Evolutionary conservation across 164 flowering plant genomes (phyloP).

Genomic region (Brasenia schreberi): DNA sequence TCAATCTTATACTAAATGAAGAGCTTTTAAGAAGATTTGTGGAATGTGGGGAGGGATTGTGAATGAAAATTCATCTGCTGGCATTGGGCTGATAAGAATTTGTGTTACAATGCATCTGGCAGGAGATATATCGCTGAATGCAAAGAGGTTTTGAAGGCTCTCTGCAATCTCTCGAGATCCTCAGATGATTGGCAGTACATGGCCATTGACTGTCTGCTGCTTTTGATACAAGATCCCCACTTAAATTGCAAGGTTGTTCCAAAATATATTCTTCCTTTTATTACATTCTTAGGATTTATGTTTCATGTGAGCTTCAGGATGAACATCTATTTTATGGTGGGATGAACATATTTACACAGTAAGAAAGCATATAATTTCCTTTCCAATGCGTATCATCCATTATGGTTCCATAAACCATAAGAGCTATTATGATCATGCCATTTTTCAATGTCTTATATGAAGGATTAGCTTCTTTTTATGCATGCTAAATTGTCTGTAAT

Average conservation of each 20-base stretch:
- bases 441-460: too few species aligned
- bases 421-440: too few species aligned
- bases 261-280: too few species aligned
- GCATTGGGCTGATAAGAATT: slow-evolving; percentile 53
- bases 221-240: slow-evolving; percentile 46
- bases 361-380: too few species aligned
- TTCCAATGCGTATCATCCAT: too few species aligned
- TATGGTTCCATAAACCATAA: too few species aligned
- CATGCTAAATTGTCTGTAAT: too few species aligned
- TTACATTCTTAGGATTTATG: too few species aligned
- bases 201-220: slow-evolving; percentile 63
- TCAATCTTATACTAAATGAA: slow-evolving; percentile 36
- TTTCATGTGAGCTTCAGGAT: too few species aligned
- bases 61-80: slow-evolving; percentile 50
- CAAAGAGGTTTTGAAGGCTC: slow-evolving; percentile 21
- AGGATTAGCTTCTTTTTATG: too few species aligned
- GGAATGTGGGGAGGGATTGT: slow-evolving; percentile 75
- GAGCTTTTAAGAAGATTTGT: slow-evolving; percentile 38
- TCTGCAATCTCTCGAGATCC: slow-evolving; percentile 63
- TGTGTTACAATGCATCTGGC: slow-evolving; percentile 53
- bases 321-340: too few species aligned
- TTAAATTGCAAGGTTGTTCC: slow-evolving; percentile 33
- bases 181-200: slow-evolving; percentile 92
- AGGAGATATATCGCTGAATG: slow-evolving; percentile 34
- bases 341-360: too few species aligned